Evolutionary conservation across 2,329 filamentous ascomycete species (phyloP).

Genomic region (Talaromyces marneffei): DNA sequence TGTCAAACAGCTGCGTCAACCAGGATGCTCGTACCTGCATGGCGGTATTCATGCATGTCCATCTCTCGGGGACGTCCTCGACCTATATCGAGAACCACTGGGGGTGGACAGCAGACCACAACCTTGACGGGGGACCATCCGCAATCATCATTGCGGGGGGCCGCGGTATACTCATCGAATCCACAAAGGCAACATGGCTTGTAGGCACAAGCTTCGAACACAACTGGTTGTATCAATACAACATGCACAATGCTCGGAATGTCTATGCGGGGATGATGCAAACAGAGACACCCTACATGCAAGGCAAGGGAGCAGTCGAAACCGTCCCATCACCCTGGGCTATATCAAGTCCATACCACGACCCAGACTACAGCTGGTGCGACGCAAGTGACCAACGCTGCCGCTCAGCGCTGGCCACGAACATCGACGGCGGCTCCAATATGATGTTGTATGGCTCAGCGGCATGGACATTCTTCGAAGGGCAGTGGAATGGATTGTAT

Average conservation of each 20-base stretch:
- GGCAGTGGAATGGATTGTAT: slow-evolving; percentile 18
- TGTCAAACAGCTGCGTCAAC: slow-evolving; percentile 33
- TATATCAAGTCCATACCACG: slow-evolving; percentile 19
- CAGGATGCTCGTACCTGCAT: slow-evolving; percentile 36
- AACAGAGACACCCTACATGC: slow-evolving; percentile 33
- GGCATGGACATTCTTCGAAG: slow-evolving; percentile 32
- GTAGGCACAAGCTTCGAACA: slow-evolving; percentile 45
- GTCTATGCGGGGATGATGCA: slow-evolving; percentile 37
- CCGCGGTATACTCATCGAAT: slow-evolving; percentile 40
- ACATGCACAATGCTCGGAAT: slow-evolving; percentile 39
- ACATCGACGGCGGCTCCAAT: slow-evolving; percentile 27
- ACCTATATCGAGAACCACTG: slow-evolving; percentile 52
- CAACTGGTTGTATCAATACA: slow-evolving; percentile 45
- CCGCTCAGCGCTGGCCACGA: slow-evolving; percentile 26
- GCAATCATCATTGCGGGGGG: slow-evolving; percentile 31
- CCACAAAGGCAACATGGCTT: slow-evolving; percentile 40
- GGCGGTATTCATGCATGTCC: slow-evolving; percentile 46
- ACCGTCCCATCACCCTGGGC: slow-evolving; percentile 28
- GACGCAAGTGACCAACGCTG: slow-evolving; percentile 23
- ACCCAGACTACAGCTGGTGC: slow-evolving; percentile 31
- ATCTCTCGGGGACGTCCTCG: slow-evolving; percentile 42
- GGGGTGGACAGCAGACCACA: slow-evolving; percentile 46
- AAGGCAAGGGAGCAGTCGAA: slow-evolving; percentile 23
- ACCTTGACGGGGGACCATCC: slow-evolving; percentile 38
- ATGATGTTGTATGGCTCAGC: slow-evolving; percentile 30